phyloP scores from a whole-genome alignment of 2,329 filamentous ascomycete species.

The Pseudocercospora cruenta region DNA sequence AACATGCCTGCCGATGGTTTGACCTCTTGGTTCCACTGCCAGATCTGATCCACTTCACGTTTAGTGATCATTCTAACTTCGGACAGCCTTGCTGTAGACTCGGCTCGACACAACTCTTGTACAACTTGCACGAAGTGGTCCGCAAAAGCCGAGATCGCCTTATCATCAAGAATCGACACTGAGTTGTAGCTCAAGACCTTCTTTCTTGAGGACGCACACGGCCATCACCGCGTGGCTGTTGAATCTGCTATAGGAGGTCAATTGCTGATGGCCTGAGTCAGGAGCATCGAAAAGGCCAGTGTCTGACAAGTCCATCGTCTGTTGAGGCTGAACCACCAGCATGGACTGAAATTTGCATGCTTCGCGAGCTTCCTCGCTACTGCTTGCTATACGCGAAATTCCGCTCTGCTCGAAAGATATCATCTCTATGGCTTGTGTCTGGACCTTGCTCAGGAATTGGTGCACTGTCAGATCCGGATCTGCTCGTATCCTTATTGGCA shows the following conservation, averaged over 20 bases:
- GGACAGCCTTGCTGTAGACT: background rate
- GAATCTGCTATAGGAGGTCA: slow-evolving; percentile 6
- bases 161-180: slow-evolving; percentile 10
- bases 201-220: slow-evolving; percentile 3
- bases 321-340: slow-evolving; percentile 54
- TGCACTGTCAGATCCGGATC: background rate
- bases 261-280: background rate
- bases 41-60: slow-evolving; percentile 9
- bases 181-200: slow-evolving; percentile 2
- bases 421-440: slow-evolving; percentile 19
- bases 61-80: slow-evolving; percentile 6
- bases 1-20: background rate
- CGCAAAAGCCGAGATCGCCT: background rate
- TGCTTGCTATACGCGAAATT: background rate
- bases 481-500: slow-evolving; percentile 13
- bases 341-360: slow-evolving; percentile 62
- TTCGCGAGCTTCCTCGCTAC: slow-evolving; percentile 6
- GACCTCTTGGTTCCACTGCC: slow-evolving; percentile 1
- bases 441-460: slow-evolving; percentile 10
- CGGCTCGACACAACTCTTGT: slow-evolving; percentile 12
- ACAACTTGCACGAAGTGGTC: slow-evolving; percentile 15
- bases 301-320: background rate
- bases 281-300: background rate
- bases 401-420: slow-evolving; percentile 22
- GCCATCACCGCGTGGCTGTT: slow-evolving; percentile 22